Conservation (phyloP, 305 asterid species). For the Plantago coronopus region DNA sequence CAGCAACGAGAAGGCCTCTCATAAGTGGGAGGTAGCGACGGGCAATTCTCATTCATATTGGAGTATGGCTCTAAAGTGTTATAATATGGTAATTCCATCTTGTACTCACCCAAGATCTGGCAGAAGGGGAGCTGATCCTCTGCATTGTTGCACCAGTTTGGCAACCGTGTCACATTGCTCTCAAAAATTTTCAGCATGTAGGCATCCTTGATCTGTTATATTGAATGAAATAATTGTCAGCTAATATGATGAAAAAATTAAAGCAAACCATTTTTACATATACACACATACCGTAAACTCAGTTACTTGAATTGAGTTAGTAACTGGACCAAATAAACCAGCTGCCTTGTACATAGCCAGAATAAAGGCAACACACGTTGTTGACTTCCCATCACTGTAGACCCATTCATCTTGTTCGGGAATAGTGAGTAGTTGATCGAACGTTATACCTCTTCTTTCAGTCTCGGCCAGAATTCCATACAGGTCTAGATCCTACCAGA, state of each 20-base stretch:
- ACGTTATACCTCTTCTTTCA: slow-evolving; percentile 81
- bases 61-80: slow-evolving; percentile 81
- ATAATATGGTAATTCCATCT: slow-evolving; percentile 83
- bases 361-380: slow-evolving; percentile 95
- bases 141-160: slow-evolving; percentile 77
- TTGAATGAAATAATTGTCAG: slow-evolving; percentile 2
- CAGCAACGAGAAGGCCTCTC: slow-evolving; percentile 75
- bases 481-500: slow-evolving; percentile 68
- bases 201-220: slow-evolving; percentile 78
- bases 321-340: slow-evolving; percentile 74
- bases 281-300: slow-evolving; percentile 77
- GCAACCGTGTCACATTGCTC: slow-evolving; percentile 65
- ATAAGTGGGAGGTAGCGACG: slow-evolving; percentile 83
- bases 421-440: slow-evolving; percentile 80
- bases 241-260: background rate
- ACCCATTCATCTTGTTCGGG: slow-evolving; percentile 99
- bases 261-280: background rate
- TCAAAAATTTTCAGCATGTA: slow-evolving; percentile 89
- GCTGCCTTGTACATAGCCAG: slow-evolving; percentile 93
- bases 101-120: slow-evolving; percentile 88
- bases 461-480: slow-evolving; percentile 82
- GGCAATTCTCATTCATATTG: slow-evolving; percentile 96
- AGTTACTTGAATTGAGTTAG: slow-evolving; percentile 86
- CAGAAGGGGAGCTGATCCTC: slow-evolving; percentile 67
- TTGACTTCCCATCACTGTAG: slow-evolving; percentile 96